These are phyloP conservation scores for Zelopaecilomyces penicillatus DNA, from an alignment of 2,329 filamentous ascomycete genomes.

Conservation along the genomic window DNA sequence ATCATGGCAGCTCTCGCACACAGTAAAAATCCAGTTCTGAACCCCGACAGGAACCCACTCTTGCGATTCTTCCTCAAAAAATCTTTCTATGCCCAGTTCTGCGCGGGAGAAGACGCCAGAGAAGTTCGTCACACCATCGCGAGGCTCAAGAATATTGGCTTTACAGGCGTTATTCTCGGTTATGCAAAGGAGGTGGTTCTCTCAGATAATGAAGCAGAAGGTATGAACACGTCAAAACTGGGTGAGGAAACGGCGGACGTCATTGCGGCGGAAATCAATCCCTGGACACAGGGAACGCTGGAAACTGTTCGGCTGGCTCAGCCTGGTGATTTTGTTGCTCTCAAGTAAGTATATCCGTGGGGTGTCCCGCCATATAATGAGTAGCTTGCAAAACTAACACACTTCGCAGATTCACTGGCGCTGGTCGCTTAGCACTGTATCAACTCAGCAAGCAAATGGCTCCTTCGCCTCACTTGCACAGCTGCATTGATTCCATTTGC, in stretches of 20 bases:
- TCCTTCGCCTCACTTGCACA: conserved; percentile 55
- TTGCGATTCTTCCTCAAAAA: conserved; percentile 64
- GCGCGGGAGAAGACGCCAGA: conserved; percentile 63
- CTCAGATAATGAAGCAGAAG: conserved; percentile 41
- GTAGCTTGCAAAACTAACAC: conserved; percentile 1
- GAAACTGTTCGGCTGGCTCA: conserved; percentile 63
- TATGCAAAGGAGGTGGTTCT: conserved; percentile 78
- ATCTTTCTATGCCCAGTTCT: conserved; percentile 88
- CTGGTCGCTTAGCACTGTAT: conserved; percentile 63
- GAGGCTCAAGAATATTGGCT: conserved; percentile 64
- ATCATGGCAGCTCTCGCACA: conserved; percentile 63
- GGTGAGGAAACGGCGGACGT: conserved; percentile 40
- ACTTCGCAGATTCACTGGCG: conserved; percentile 61
- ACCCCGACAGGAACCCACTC: conserved; percentile 66
- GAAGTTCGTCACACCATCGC: conserved; percentile 62
- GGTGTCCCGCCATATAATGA: not conserved
- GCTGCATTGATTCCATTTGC: conserved; percentile 68
- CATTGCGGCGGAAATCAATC: conserved; percentile 52
- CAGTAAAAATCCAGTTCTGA: conserved; percentile 56
- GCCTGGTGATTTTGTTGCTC: conserved; percentile 53
- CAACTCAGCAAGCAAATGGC: conserved; percentile 54
- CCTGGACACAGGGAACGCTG: conserved; percentile 68
- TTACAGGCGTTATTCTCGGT: conserved; percentile 73
- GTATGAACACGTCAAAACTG: conserved; percentile 35
- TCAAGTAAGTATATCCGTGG: conserved; percentile 39